These are phyloP conservation scores for Annona cherimola DNA, from an alignment of 164 flowering plant genomes.

Conservation along the genomic window DNA sequence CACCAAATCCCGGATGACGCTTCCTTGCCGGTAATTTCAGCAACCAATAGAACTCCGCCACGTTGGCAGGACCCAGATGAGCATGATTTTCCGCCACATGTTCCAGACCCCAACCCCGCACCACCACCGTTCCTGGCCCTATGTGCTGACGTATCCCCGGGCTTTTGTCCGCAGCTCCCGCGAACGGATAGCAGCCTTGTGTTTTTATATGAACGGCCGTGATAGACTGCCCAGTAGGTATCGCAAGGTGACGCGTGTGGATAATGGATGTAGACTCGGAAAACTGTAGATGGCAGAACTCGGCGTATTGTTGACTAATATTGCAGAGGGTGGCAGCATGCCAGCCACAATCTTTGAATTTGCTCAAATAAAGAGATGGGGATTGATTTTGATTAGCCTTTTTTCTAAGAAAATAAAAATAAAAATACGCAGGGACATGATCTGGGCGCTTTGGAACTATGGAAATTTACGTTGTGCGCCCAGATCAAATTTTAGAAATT, in stretches of 20 bases:
- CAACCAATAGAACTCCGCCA: not conserved
- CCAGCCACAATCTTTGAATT: not conserved
- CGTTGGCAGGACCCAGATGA: not conserved
- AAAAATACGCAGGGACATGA: too few relatives aligned
- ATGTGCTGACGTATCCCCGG: not conserved
- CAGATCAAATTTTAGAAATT: too few relatives aligned
- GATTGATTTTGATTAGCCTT: too few relatives aligned
- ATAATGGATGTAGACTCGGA: too few relatives aligned
- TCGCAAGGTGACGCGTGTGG: not conserved
- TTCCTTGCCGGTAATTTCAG: not conserved
- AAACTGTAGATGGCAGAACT: not conserved
- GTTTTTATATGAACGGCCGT: not conserved
- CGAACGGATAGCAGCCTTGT: not conserved
- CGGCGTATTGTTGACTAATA: not conserved
- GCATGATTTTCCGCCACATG: constrained; percentile 1
- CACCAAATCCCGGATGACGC: not conserved
- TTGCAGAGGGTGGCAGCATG: not conserved
- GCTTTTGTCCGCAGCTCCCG: not conserved
- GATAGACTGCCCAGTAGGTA: not conserved
- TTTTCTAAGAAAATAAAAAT: too few relatives aligned
- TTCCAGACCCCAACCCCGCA: not conserved
- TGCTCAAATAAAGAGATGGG: not conserved
- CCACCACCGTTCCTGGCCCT: not conserved
- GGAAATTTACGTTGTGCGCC: too few relatives aligned
- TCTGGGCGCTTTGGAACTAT: too few relatives aligned